Base-by-base conservation (phyloP, 1,139 yeast genomes). In the Insectozyma bohioensis region DNA sequence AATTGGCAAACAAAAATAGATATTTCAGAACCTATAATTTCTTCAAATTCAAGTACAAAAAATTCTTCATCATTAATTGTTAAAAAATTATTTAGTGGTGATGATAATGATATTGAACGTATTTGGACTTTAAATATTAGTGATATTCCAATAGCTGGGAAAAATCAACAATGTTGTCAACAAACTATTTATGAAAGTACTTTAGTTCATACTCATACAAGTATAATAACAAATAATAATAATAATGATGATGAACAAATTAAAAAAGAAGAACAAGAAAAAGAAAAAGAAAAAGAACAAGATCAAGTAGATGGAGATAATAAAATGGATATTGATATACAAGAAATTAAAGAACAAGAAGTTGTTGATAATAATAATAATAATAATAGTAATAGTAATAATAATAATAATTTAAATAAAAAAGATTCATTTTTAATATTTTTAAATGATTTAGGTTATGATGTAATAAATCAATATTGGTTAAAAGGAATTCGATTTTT, bases 61-160 rank as follows among this genome's bases (percentile, higher is more conserved):
- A 37, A 41, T 21, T 22, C 21, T 20, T 12, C 12, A 5, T 2
- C 7, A 6, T 42, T 47, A 6, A 40, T 59, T 6, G 45, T 48
- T 27, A 58, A 53, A 28, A 47, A 61, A 22, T 47, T 67, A 26
- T 67, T 67, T 36, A 37, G 46, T 14, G 59, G 56, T 12, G 58
- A 56, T 23, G 60, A 56, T 15, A 54, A 54, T 18, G 49, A 52
- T 24, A 44, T 54, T 48, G 40, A 67, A 58, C 46, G 52, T 37
- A 52, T 46, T 23, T 85, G 95, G 95, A 71, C 81, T 1, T 48
- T 87, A 18, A 84, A 79, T 44, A 69, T 84, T 14, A 67, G 80
- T 6, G 97, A 88, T 58, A 82, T 87, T 11, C 97, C 97, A 1
- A 81, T 85, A 20, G 95, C 95, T 4, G 96, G 96, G 6, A 85